Percentiles rank a stretch among this genome's conserved stretches.
These are phyloP conservation scores for Boletus fagicola DNA, from an alignment of 768 basidiomycete species.

Conservation along the genomic window DNA sequence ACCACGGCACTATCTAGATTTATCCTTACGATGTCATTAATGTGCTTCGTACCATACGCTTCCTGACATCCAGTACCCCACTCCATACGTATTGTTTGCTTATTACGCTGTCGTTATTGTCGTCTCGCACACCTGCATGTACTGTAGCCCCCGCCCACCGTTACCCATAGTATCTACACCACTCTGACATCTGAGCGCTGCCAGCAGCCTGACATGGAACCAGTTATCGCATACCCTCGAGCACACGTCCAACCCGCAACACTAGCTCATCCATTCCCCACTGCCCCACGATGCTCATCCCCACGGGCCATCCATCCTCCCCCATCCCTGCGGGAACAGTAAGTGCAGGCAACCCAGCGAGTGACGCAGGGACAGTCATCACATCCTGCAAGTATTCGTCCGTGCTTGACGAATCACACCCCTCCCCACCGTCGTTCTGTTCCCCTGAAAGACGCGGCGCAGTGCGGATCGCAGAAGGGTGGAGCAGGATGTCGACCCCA, in stretches of 20 bases:
- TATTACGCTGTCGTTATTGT: conserved; percentile 17
- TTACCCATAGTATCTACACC: conserved; percentile 27
- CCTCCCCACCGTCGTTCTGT: conserved; percentile 2
- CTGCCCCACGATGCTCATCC: conserved; percentile 79
- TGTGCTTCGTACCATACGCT: conserved; percentile 2
- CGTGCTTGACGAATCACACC: conserved; percentile 27
- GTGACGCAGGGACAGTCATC: conserved; percentile 85
- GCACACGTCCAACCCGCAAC: conserved; percentile 48
- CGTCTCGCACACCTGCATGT: conserved; percentile 12
- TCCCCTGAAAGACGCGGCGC: conserved; percentile 57
- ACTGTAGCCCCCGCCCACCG: conserved; percentile 18
- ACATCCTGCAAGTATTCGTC: conserved; percentile 86
- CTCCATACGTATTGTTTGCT: conserved; percentile 12
- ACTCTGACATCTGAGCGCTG: conserved; percentile 15
- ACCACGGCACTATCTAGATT: conserved; percentile 12
- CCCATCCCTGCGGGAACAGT: conserved; percentile 58
- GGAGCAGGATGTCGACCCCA: conserved; percentile 77
- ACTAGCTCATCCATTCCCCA: conserved; percentile 78
- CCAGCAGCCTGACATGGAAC: neutral
- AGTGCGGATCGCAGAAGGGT: conserved; percentile 83
- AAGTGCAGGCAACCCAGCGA: conserved; percentile 85
- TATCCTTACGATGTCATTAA: conserved; percentile 15
- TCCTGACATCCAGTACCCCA: conserved; percentile 6
- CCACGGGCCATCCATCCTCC: conserved; percentile 75
- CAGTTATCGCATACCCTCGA: conserved; percentile 34